phyloP scores from a whole-genome alignment of 352 stramenopile genomes.

The Phytophthora tubulina region DNA sequence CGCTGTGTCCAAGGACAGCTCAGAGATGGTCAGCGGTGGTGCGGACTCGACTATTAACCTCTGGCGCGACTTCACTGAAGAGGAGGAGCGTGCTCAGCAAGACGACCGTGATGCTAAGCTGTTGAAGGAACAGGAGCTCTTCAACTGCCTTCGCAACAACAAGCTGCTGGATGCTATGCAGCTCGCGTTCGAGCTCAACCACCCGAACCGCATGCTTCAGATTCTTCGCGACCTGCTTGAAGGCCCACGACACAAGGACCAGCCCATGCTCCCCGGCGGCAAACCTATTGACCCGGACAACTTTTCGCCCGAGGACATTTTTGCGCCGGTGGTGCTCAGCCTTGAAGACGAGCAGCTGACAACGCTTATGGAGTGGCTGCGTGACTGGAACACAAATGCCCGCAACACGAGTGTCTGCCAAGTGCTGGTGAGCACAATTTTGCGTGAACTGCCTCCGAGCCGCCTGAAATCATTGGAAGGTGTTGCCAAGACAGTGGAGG shows the following conservation, averaged over 20 bases:
- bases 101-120: constrained; percentile 91
- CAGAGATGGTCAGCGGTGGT: constrained; percentile 93
- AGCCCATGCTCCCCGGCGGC: constrained; percentile 50
- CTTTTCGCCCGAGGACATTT: constrained; percentile 74
- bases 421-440: constrained; percentile 92
- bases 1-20: constrained; percentile 88
- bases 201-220: constrained; percentile 95
- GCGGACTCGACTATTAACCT: constrained; percentile 96
- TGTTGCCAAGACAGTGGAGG: constrained; percentile 88
- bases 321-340: constrained; percentile 67
- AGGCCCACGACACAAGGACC: constrained; percentile 70
- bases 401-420: constrained; percentile 95
- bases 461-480: constrained; percentile 80
- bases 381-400: constrained; percentile 98
- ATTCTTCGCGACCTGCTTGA: constrained; percentile 90
- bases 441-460: constrained; percentile 74
- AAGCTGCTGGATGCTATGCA: constrained; percentile 89
- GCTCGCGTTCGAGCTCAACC: constrained; percentile 93
- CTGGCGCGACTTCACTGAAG: constrained; percentile 95
- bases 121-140: constrained; percentile 95
- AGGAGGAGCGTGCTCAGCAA: constrained; percentile 88
- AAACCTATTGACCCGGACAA: constrained; percentile 58
- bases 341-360: constrained; percentile 88
- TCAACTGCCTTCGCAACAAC: constrained; percentile 94
- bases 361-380: constrained; percentile 94